Base-by-base conservation (phyloP, 495 filamentous ascomycete species). In the Terfezia boudieri region DNA sequence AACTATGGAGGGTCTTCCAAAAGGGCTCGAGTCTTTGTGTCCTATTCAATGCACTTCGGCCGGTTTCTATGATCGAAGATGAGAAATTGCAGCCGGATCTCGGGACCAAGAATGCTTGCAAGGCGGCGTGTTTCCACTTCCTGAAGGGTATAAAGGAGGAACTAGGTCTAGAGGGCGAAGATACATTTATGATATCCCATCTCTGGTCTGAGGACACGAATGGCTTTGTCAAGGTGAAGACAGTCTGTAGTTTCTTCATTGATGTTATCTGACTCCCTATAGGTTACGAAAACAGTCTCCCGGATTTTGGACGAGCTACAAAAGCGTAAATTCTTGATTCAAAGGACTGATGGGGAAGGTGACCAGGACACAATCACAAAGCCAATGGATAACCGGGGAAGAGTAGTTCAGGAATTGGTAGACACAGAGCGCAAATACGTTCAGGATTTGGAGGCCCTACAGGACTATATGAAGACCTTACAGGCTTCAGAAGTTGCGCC, bases 401-500 rank as follows among this genome's bases (percentile, higher is more conserved):
- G 93, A 61, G 82, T 96, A 56, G 76, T 98, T 36, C 77, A 82
- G 59, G 90, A 98, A 64, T 69, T 98, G 50, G 78, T 98, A 50
- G 83, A 84, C 60, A 96, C 89, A 5, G 90, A 98, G 66, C 81
- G 90, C 43, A 92, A 94, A 64, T 98, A 98, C 59, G 92, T 96
- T n/a, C 89, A 96, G 61, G 88, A 96, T 70, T 72, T 98, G 32
- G 89, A 96, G 63, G 87, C 88, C 58, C 68, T 98, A 16, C 88
- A 96, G 63, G 82, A 87, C 52, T 76, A 96, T 55, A 95, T 95
- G 71, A 90, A 85, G 61, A 77, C 79, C 26, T 70, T 96, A 36
- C 86, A 95, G 62, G 79, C 88, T 60, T 85, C 82, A 50, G 86
- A 86, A 43, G 76, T 86, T 37, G 78, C 96, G 56, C 79, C 86